Percentiles rank a stretch among this genome's conserved stretches.
Evolutionary conservation across 2,329 filamentous ascomycete genomes (phyloP).

Genomic region (Colletotrichum eleusines): DNA sequence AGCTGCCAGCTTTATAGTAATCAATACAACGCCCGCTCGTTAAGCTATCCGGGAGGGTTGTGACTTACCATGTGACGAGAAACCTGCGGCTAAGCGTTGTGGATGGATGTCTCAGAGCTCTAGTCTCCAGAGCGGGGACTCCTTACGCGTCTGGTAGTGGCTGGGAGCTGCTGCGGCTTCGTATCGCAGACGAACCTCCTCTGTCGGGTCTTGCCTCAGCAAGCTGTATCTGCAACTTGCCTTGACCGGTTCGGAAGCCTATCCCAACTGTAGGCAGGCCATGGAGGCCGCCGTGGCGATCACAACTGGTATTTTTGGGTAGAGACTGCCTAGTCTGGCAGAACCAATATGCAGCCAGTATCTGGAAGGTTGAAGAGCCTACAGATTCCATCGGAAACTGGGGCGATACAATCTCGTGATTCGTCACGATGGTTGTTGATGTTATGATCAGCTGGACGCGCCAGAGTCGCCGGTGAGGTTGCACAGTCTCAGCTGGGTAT

Average conservation of each 20-base stretch:
- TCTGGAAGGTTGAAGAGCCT: constrained; percentile 7
- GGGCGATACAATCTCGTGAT: constrained; percentile 22
- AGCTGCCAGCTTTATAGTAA: constrained; percentile 31
- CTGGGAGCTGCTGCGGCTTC: constrained; percentile 18
- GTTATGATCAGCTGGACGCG: constrained; percentile 37
- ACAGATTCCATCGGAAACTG: background rate
- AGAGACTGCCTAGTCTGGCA: background rate
- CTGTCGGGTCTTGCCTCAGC: background rate
- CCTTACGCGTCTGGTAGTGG: constrained; percentile 13
- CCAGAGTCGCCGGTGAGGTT: constrained; percentile 12
- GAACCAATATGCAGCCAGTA: constrained; percentile 2
- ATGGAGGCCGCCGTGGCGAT: constrained; percentile 9
- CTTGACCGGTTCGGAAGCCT: background rate
- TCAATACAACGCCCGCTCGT: constrained; percentile 32
- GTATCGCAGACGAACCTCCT: constrained; percentile 21
- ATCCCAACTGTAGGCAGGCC: background rate
- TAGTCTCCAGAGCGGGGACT: constrained; percentile 18
- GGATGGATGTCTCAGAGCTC: constrained; percentile 40
- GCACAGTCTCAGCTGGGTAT: constrained; percentile 39
- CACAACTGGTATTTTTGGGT: constrained; percentile 6
- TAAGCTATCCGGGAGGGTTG: constrained; percentile 18
- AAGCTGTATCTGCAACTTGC: background rate
- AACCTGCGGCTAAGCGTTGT: constrained; percentile 37
- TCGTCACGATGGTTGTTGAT: constrained; percentile 22
- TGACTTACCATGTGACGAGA: constrained; percentile 42